Evolutionary conservation across 129 eudicot species (phyloP).

Genomic region (Scalesia atractyloides): DNA sequence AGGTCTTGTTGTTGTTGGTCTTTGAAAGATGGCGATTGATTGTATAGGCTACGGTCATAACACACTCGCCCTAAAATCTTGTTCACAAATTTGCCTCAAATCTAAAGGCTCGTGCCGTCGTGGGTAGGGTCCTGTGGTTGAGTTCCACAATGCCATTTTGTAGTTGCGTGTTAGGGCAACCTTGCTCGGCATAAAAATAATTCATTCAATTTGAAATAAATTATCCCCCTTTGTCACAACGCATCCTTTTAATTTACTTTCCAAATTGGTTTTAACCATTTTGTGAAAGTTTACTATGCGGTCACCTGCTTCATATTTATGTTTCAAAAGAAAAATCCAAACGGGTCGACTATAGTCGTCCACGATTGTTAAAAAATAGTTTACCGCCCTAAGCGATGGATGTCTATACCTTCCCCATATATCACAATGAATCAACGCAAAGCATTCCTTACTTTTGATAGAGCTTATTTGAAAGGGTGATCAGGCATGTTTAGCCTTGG

Average conservation of each 20-base stretch:
- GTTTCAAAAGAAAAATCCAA: background rate
- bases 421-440: background rate
- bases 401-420: background rate
- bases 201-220: background rate
- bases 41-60: no score
- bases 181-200: background rate
- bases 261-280: background rate
- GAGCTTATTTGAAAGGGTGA: background rate
- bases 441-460: background rate
- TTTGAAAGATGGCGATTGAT: no score
- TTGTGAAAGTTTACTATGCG: background rate
- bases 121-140: no score
- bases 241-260: background rate
- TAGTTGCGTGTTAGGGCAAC: background rate
- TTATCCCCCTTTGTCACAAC: background rate
- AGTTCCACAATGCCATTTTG: background rate
- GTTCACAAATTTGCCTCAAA: no score
- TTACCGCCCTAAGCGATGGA: background rate
- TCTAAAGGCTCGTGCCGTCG: no score
- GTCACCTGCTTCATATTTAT: background rate
- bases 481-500: background rate
- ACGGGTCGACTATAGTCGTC: background rate
- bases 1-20: no score
- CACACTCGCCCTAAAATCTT: no score
- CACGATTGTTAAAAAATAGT: background rate